phyloP scores from a whole-genome alignment of 2,329 filamentous ascomycete species.

The Epichloe hybrida region DNA sequence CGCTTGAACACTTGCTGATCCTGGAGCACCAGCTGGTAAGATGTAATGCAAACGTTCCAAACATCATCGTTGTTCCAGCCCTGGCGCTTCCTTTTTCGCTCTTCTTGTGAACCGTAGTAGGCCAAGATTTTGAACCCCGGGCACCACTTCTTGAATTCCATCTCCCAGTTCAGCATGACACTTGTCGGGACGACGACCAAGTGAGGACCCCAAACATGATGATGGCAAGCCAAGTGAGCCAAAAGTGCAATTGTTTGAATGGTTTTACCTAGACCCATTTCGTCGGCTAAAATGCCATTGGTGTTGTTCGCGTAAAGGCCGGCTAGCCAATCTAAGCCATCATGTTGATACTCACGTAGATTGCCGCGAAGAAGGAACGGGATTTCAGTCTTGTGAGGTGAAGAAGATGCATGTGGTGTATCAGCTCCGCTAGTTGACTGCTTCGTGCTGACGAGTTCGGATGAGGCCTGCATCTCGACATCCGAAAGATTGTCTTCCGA shows the following conservation, averaged over 20 bases:
- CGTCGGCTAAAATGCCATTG: constrained; percentile 92
- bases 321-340: constrained; percentile 93
- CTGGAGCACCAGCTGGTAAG: constrained; percentile 89
- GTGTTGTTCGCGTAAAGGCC: constrained; percentile 84
- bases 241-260: constrained; percentile 94
- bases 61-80: constrained; percentile 89
- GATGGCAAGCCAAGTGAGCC: constrained; percentile 79
- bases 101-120: constrained; percentile 89
- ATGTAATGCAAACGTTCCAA: constrained; percentile 97
- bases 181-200: constrained; percentile 93
- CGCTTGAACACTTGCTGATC: constrained; percentile 91
- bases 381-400: constrained; percentile 50
- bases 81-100: constrained; percentile 77
- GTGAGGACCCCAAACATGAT: constrained; percentile 91
- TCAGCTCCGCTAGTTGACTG: constrained; percentile 18
- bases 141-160: constrained; percentile 99
- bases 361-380: constrained; percentile 78
- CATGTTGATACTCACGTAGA: constrained; percentile 89
- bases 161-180: constrained; percentile 99
- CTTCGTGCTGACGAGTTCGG: constrained; percentile 20
- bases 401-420: constrained; percentile 17
- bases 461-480: constrained; percentile 27
- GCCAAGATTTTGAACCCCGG: constrained; percentile 96
- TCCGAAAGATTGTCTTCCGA: constrained; percentile 40
- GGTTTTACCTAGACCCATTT: constrained; percentile 97